Percentiles rank a stretch among this genome's conserved stretches.
phyloP scores from a whole-genome alignment of 2,329 filamentous ascomycete species.

The Orbilia oligospora region DNA sequence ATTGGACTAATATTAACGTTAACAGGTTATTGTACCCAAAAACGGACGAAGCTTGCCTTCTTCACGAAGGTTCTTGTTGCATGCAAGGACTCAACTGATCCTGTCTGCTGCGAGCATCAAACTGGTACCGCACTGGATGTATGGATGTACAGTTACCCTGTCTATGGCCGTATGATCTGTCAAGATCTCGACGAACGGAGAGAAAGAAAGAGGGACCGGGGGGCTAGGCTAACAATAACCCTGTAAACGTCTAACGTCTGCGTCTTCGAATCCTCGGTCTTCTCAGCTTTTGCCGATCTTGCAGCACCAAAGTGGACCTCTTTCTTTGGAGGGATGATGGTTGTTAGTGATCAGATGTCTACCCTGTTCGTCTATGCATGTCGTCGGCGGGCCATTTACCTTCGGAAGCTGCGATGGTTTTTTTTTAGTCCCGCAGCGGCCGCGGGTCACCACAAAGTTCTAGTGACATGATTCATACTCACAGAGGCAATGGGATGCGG shows the following conservation, averaged over 20 bases:
- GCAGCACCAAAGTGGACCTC: constrained; percentile 39
- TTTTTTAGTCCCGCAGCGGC: constrained; percentile 39
- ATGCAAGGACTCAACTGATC: constrained; percentile 55
- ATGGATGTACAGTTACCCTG: constrained; percentile 28
- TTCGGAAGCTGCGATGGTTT: constrained; percentile 60
- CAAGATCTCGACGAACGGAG: constrained; percentile 33
- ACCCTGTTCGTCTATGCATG: constrained; percentile 51
- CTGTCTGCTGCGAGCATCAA: constrained; percentile 47
- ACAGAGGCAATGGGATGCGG: constrained; percentile 23
- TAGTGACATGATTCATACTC: constrained; percentile 39
- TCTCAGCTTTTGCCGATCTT: constrained; percentile 54
- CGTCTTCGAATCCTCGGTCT: constrained; percentile 28
- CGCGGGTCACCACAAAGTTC: constrained; percentile 20
- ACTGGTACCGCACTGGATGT: constrained; percentile 8
- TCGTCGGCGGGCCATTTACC: constrained; percentile 54
- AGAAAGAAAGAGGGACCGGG: no score
- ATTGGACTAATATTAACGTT: constrained; percentile 36
- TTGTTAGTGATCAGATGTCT: constrained; percentile 50
- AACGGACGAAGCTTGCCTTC: constrained; percentile 44
- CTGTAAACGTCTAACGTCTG: constrained; percentile 41
- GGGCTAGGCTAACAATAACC: constrained; percentile 16
- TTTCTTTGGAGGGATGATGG: constrained; percentile 27
- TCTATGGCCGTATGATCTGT: constrained; percentile 49
- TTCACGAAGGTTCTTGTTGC: constrained; percentile 45
- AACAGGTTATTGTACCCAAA: constrained; percentile 49